A percentile compares a stretch with the other conserved stretches of the same genome.
Evolutionary conservation across 164 flowering plant species (phyloP).

Genomic region (Umbilicus rupestris): DNA sequence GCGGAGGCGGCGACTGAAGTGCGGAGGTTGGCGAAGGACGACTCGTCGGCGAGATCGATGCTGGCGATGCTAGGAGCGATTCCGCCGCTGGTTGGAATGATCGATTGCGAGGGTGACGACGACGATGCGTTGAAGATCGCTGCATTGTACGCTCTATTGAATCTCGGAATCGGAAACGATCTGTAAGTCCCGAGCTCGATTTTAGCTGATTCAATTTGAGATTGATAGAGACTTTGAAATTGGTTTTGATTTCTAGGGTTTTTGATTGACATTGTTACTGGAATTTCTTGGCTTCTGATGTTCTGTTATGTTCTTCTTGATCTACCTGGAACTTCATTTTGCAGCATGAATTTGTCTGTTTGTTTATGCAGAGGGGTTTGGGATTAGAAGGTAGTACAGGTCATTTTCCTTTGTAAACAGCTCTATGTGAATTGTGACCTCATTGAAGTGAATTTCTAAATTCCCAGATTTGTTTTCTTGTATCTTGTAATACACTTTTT

Average conservation of each 20-base stretch:
- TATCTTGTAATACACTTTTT: conserved; percentile 47
- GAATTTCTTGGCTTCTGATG: no score
- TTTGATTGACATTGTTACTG: no score
- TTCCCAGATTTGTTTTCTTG: conserved; percentile 14
- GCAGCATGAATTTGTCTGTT: not conserved
- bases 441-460: conserved; percentile 47
- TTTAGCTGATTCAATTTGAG: not conserved
- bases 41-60: conserved; percentile 47
- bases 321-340: not conserved
- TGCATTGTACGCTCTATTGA: conserved; percentile 1
- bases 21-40: conserved; percentile 61
- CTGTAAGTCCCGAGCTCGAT: not conserved
- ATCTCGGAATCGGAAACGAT: conserved; percentile 1
- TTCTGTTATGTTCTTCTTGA: not conserved
- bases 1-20: conserved; percentile 28
- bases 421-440: conserved; percentile 1
- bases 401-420: not conserved
- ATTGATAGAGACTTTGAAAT: not conserved
- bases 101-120: not conserved
- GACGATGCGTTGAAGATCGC: not conserved
- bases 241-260: not conserved
- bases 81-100: conserved; percentile 43
- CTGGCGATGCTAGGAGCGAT: conserved; percentile 82
- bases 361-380: no score
- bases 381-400: not conserved